phyloP scores from a whole-genome alignment of 2,329 filamentous ascomycete species.

The Alternaria sp. region DNA sequence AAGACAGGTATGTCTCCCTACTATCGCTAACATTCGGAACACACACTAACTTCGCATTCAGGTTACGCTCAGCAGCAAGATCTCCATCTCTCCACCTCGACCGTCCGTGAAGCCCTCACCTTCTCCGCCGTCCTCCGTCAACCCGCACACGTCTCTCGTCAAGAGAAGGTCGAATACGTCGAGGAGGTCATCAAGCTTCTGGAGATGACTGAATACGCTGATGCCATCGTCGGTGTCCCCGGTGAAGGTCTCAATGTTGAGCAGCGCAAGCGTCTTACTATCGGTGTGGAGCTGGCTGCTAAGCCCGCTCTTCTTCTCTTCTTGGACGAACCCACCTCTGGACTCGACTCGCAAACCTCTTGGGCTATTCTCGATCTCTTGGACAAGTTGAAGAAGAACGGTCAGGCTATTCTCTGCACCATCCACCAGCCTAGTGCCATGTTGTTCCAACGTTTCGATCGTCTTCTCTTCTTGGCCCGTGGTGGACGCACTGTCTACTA shows the following conservation, averaged over 20 bases:
- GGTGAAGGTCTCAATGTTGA: constrained; percentile 77
- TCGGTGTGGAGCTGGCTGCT: constrained; percentile 93
- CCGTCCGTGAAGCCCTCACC: constrained; percentile 84
- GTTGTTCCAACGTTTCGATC: constrained; percentile 89
- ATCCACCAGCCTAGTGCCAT: constrained; percentile 97
- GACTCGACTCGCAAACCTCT: constrained; percentile 90
- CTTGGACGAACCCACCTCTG: constrained; percentile 93
- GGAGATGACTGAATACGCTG: constrained; percentile 88
- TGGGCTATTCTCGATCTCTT: constrained; percentile 90
- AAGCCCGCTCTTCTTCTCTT: constrained; percentile 90
- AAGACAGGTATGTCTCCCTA: constrained; percentile 69
- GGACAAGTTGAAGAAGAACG: constrained; percentile 85
- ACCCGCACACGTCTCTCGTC: constrained; percentile 71
- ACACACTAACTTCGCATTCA: neutral
- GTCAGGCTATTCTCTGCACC: constrained; percentile 87
- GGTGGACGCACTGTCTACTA: constrained; percentile 84
- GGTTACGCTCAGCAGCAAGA: constrained; percentile 89
- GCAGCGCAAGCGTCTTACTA: constrained; percentile 79
- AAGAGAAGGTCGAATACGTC: constrained; percentile 86
- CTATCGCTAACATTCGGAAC: neutral
- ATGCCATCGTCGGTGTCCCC: constrained; percentile 87
- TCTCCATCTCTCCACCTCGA: constrained; percentile 82
- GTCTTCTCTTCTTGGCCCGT: constrained; percentile 76
- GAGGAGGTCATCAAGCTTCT: constrained; percentile 89
- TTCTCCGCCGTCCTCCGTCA: constrained; percentile 89